phyloP scores from a whole-genome alignment of 2,329 filamentous ascomycete species.

The Talaromyces albobiverticillius region DNA sequence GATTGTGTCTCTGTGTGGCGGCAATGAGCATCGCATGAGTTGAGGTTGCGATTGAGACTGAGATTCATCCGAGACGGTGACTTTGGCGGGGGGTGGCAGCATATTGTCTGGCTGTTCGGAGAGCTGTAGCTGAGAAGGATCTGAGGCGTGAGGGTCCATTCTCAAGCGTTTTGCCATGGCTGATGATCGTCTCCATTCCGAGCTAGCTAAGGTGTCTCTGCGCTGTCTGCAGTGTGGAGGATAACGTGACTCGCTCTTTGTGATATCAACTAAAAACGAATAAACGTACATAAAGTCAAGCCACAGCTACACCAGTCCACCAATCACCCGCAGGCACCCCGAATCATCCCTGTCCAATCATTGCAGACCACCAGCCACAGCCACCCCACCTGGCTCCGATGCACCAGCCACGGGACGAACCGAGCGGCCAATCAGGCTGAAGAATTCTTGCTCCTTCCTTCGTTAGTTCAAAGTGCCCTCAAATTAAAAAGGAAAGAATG shows the following conservation, averaged over 20 bases:
- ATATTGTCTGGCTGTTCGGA: slow-evolving; percentile 16
- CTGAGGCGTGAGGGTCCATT: slow-evolving; percentile 26
- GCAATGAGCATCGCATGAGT: slow-evolving; percentile 76
- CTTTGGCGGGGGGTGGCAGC: slow-evolving; percentile 46
- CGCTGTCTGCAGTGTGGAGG: too few species aligned
- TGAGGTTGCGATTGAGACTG: slow-evolving; percentile 26
- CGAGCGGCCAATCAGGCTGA: slow-evolving; percentile 10
- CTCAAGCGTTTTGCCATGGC: slow-evolving; percentile 61
- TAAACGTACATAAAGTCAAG: too few species aligned
- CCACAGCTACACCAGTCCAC: too few species aligned
- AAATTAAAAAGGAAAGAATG: slow-evolving; percentile 1
- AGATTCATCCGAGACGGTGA: slow-evolving; percentile 42
- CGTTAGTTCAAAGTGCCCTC: too few species aligned
- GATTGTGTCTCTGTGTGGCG: slow-evolving; percentile 70
- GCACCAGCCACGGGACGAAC: slow-evolving; percentile 18
- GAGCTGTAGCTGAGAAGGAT: slow-evolving; percentile 17
- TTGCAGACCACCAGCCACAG: not conserved
- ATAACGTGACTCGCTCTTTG: too few species aligned
- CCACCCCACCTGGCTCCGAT: too few species aligned
- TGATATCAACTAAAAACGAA: too few species aligned
- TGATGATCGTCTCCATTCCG: too few species aligned
- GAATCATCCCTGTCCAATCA: too few species aligned
- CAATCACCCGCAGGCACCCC: too few species aligned
- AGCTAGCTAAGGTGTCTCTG: too few species aligned
- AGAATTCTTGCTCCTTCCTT: slow-evolving; percentile 4